phyloP scores from a whole-genome alignment of 768 basidiomycete species.

The Artomyces pyxidatus region DNA sequence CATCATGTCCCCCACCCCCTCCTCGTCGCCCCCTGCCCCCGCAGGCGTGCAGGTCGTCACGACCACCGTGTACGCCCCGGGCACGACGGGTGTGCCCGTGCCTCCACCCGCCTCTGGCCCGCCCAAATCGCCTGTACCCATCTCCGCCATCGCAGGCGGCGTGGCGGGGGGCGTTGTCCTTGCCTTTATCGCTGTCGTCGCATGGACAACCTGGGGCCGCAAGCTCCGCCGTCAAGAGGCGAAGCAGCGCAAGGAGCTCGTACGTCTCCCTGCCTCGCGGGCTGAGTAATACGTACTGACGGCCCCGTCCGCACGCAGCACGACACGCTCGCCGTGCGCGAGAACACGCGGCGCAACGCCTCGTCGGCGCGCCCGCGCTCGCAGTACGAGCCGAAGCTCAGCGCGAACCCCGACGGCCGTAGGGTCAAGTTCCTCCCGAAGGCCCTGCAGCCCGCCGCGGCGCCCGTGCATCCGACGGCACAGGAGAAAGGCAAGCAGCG shows the following conservation, averaged over 20 bases:
- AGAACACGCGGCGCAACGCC: slow-evolving; percentile 38
- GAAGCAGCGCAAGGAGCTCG: slow-evolving; percentile 24
- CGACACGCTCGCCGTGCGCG: slow-evolving; percentile 22
- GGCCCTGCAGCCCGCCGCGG: not conserved
- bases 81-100: slow-evolving; percentile 6
- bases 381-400: slow-evolving; percentile 5
- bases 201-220: slow-evolving; percentile 42
- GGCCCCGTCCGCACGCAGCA: too few species aligned
- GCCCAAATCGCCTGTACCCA: slow-evolving; percentile 25
- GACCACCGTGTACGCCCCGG: slow-evolving; percentile 18
- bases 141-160: slow-evolving; percentile 45
- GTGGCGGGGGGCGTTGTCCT: slow-evolving; percentile 38
- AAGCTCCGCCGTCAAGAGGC: slow-evolving; percentile 30
- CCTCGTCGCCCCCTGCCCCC: too few species aligned
- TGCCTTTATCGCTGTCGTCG: slow-evolving; percentile 32
- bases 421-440: slow-evolving; percentile 33
- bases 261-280: slow-evolving; percentile 13
- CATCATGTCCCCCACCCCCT: too few species aligned
- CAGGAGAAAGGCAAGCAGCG: not conserved
- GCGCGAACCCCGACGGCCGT: slow-evolving; percentile 16
- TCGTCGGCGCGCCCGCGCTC: slow-evolving; percentile 9
- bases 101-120: not conserved
- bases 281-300: too few species aligned
- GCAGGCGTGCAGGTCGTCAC: slow-evolving; percentile 3
- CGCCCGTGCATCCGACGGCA: not conserved